Percentiles rank a stretch among this genome's conserved stretches.
phyloP scores from a whole-genome alignment of 495 filamentous ascomycete genomes.

The Aspergillus biplanus region DNA sequence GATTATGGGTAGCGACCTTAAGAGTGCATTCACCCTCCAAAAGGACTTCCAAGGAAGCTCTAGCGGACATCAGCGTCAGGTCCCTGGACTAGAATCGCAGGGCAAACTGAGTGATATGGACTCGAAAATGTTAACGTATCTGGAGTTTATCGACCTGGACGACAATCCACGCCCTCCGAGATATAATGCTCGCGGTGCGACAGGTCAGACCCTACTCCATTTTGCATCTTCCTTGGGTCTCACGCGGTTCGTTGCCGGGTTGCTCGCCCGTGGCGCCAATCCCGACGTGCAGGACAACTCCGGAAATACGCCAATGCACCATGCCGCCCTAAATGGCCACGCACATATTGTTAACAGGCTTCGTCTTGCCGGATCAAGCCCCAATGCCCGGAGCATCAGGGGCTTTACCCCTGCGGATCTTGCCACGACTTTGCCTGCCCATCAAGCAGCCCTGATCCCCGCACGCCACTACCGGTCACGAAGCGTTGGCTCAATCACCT shows the following conservation, averaged over 20 bases:
- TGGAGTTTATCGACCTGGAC: conserved; percentile 79
- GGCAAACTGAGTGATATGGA: conserved; percentile 63
- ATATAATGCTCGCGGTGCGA: conserved; percentile 63
- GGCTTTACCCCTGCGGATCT: conserved; percentile 76
- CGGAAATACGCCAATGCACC: conserved; percentile 82
- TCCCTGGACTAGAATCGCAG: conserved; percentile 46
- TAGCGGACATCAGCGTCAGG: conserved; percentile 47
- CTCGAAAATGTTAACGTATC: conserved; percentile 67
- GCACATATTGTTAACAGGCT: conserved; percentile 76
- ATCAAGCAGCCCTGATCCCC: conserved; percentile 58
- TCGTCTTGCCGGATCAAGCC: conserved; percentile 72
- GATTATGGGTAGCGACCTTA: conserved; percentile 53
- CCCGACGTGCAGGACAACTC: conserved; percentile 75
- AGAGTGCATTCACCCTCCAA: conserved; percentile 47
- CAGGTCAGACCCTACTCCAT: conserved; percentile 82
- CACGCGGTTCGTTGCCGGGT: conserved; percentile 75
- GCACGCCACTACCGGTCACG: conserved; percentile 59
- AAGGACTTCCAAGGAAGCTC: conserved; percentile 50
- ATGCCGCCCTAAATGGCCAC: conserved; percentile 78
- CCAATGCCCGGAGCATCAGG: conserved; percentile 67
- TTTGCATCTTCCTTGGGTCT: conserved; percentile 77
- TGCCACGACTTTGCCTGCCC: conserved; percentile 61
- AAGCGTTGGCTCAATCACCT: conserved; percentile 56
- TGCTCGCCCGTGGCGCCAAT: conserved; percentile 79
- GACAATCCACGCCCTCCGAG: conserved; percentile 68